phyloP scores from a whole-genome alignment of 2,329 filamentous ascomycete genomes.

The Fusarium foetens region DNA sequence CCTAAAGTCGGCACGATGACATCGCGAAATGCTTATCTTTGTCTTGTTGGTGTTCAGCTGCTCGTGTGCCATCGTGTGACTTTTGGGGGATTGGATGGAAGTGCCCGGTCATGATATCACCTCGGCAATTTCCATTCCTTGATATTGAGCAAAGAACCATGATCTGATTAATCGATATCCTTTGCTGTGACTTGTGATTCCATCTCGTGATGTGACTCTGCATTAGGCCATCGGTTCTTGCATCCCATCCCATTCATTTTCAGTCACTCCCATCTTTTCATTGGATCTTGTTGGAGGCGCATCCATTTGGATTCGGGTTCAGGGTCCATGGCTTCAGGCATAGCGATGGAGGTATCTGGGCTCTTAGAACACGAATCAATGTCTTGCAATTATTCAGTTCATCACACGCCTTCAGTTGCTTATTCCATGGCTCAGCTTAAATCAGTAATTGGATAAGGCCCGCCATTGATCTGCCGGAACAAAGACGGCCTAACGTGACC shows the following conservation, averaged over 20 bases:
- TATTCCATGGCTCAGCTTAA: neutral
- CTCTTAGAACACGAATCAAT: neutral
- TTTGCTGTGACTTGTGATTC: neutral
- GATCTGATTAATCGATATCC: neutral
- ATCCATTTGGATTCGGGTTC: neutral
- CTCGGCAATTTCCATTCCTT: neutral
- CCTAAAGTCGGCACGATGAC: conserved; percentile 2
- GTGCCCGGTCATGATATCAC: conserved; percentile 4
- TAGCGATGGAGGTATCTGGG: neutral
- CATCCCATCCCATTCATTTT: neutral
- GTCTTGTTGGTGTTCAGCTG: neutral
- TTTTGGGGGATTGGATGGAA: neutral
- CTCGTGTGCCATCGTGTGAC: neutral
- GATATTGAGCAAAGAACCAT: rapidly evolving
- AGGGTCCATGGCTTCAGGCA: too few species aligned
- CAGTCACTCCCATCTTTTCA: neutral
- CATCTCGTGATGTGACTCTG: neutral
- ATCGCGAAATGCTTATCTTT: neutral
- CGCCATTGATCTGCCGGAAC: neutral
- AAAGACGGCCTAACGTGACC: neutral
- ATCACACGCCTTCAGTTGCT: rapidly evolving
- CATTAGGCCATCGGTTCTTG: neutral
- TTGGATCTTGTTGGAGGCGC: neutral
- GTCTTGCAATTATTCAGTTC: rapidly evolving
- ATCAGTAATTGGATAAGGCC: rapidly evolving